Conservation (phyloP, 2,329 filamentous ascomycete species). For the Arthrobotrys conoides region DNA sequence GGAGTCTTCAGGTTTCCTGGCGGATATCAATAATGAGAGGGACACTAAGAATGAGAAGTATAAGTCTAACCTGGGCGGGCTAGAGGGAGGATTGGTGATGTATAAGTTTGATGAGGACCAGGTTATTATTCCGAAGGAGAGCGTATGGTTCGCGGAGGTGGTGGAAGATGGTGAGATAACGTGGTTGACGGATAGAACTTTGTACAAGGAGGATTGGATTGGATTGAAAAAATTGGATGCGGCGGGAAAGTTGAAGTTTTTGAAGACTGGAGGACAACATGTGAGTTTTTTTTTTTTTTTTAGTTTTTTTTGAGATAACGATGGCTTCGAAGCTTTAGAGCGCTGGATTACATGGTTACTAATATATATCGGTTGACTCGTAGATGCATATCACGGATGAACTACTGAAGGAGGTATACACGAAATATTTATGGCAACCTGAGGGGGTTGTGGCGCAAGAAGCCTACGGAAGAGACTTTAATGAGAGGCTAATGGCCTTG, state of each 20-base stretch:
- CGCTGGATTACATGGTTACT: too few relatives aligned
- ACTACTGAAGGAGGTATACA: conserved; percentile 47
- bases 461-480: conserved; percentile 14
- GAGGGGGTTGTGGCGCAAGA: conserved; percentile 28
- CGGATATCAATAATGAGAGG: conserved; percentile 96
- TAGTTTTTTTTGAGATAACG: not conserved
- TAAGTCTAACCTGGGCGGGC: conserved; percentile 75
- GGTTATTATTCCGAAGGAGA: conserved; percentile 90
- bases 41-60: conserved; percentile 80
- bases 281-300: conserved; percentile 72
- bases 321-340: too few relatives aligned
- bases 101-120: conserved; percentile 89
- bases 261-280: conserved; percentile 80
- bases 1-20: conserved; percentile 85
- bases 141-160: conserved; percentile 89
- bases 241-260: conserved; percentile 83
- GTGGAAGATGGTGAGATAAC: conserved; percentile 75
- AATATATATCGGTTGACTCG: not conserved
- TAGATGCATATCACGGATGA: conserved; percentile 59
- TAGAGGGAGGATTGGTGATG: conserved; percentile 84
- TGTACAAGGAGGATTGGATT: conserved; percentile 95
- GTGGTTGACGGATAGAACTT: conserved; percentile 76
- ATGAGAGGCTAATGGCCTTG: conserved; percentile 10
- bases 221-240: conserved; percentile 84
- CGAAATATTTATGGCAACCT: conserved; percentile 55